Base-by-base conservation (phyloP, 2,329 filamentous ascomycete genomes). In the Sporothrix euskadiensis region DNA sequence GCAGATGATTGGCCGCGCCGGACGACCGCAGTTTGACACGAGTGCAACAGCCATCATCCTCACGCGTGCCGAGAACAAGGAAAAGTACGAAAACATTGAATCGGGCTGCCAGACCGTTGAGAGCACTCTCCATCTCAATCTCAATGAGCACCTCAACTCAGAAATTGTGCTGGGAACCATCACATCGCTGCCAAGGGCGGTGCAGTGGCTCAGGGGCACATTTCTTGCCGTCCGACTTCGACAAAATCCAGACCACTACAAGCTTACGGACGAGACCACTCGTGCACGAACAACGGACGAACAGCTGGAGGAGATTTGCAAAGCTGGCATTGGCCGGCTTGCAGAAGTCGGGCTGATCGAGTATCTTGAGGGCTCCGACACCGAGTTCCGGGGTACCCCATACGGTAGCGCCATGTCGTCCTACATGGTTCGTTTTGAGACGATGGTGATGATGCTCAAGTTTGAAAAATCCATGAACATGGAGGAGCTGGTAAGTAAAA, bases 1-100 rank as follows among this genome's bases (percentile, higher is more conserved):
- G 91, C 93, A 97, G 78, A 97, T 97, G 93, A 87, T 97, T 68
- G 93, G 93, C 7, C 89, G 93, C 75, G 93, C 93, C 69, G 93
- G 94, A 0, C 86, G 93, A 26, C 93, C 94, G 6, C 94, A 97
- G 78, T 97, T 94, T 75, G 94, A 95, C 77, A 86, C 89, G 69
- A 92, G 84, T 73, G 93, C 92, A 3, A 86, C 90, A 54, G 94
- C 92, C 12, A 89, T 96, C 19, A 94, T 97, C 72, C 88, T 97
- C 83, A 96, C 93, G 0, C 87, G 88, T 32, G 83, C 85, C n/a
- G 83, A 89, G 4, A 91, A 90, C 69, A 87, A 88, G 6, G 78
- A 84, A 1, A 86, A 88, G 69, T 97, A 96, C 78, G 88, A 94
- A 77, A 89, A 85, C 76, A 89, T 97, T 83, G 88, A 93, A 0